phyloP scores from a whole-genome alignment of 129 eudicot species.

The Lactuca saligna region DNA sequence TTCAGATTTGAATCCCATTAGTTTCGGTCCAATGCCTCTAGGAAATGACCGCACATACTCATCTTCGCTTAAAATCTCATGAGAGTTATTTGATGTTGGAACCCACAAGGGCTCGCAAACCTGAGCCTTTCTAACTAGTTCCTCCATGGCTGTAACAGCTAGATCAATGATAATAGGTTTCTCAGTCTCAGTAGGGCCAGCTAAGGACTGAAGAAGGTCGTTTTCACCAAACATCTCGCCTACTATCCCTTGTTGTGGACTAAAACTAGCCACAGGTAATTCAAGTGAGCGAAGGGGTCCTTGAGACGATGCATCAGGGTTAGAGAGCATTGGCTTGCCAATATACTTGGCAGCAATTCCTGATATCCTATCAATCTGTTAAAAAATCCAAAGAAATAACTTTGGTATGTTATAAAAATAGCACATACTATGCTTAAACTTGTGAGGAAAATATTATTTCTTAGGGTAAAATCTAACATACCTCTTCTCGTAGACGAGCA shows the following conservation, averaged over 20 bases:
- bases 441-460: neutral
- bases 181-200: slow-evolving; percentile 69
- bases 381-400: neutral
- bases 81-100: slow-evolving; percentile 47
- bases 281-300: slow-evolving; percentile 70
- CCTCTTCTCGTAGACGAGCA: slow-evolving; percentile 93
- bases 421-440: neutral
- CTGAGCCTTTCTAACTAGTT: slow-evolving; percentile 81
- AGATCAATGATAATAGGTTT: slow-evolving; percentile 85
- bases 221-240: slow-evolving; percentile 74
- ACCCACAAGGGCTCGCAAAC: slow-evolving; percentile 84
- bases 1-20: slow-evolving; percentile 74
- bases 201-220: slow-evolving; percentile 61
- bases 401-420: neutral
- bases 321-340: slow-evolving; percentile 73
- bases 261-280: slow-evolving; percentile 56
- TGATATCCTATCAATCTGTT: slow-evolving; percentile 86
- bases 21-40: slow-evolving; percentile 82
- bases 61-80: slow-evolving; percentile 64
- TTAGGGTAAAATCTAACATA: slow-evolving; percentile 20
- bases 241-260: slow-evolving; percentile 52
- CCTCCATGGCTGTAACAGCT: slow-evolving; percentile 98
- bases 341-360: slow-evolving; percentile 91
- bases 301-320: slow-evolving; percentile 51
- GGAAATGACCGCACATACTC: slow-evolving; percentile 77